phyloP scores from a whole-genome alignment of 2,329 filamentous ascomycete genomes.

The Neonectria sp. region DNA sequence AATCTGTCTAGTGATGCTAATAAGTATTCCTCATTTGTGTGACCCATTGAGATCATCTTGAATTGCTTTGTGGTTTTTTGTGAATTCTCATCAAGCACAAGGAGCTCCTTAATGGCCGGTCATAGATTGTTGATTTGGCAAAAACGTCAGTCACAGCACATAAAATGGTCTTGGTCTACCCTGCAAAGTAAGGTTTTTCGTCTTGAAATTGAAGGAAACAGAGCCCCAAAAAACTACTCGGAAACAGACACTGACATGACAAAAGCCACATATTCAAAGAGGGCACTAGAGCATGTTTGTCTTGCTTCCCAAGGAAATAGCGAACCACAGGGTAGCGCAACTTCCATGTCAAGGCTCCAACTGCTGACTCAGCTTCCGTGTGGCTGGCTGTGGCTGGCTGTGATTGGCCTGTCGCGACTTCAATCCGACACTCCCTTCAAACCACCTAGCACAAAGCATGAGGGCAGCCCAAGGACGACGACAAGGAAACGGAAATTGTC shows the following conservation, averaged over 20 bases:
- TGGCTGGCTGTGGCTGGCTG: conserved; percentile 3
- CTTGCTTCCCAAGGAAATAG: background rate
- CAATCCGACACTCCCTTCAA: conserved; percentile 15
- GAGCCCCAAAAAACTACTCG: background rate
- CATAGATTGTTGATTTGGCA: no score
- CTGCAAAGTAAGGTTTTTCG: background rate
- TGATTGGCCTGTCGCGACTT: conserved; percentile 22
- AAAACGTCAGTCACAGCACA: no score
- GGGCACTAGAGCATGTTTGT: background rate
- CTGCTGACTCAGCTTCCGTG: conserved; percentile 26
- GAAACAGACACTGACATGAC: background rate
- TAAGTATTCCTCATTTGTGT: background rate
- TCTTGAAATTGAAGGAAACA: background rate
- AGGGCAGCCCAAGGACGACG: conserved; percentile 15
- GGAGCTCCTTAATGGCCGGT: no score
- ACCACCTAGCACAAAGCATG: conserved; percentile 9
- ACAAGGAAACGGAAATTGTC: conserved; percentile 11
- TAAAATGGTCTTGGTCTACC: background rate
- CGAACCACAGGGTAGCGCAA: background rate
- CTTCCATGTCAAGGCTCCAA: background rate
- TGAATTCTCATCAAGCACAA: no score
- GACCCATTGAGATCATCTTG: background rate
- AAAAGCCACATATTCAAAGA: background rate
- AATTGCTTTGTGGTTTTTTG: background rate
- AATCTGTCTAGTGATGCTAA: background rate